Base-by-base conservation (phyloP, 2,329 filamentous ascomycete species). In the Claviceps maximensis region DNA sequence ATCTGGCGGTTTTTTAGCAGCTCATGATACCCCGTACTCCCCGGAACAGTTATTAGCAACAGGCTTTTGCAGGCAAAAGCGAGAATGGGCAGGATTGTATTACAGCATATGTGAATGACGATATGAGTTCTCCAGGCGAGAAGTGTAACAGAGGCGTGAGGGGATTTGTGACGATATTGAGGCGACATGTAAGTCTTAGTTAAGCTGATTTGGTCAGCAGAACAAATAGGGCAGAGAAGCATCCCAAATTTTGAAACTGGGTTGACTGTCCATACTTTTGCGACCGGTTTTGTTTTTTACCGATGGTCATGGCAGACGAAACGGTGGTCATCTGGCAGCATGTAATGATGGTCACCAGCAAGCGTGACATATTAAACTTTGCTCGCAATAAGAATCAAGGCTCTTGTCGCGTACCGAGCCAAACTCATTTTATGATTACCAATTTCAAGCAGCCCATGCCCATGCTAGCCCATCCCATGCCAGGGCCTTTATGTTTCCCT, bases 11-110 rank as follows among this genome's bases (percentile, higher is more conserved):
- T 41, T 47, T 29, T n/a, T 21, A 50, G 42, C 19, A 50, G 10
- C 42, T 54, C 45, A 45, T 50, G 53, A 55, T 55, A 53, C 53
- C 53, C 53, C 46, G 4, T 12, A 19, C 12, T 17, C 8, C 10
- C 41, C 40, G 1, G 12, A 41, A 41, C 21, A 53, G 45, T 40
- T 53, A 21, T 40, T 41, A 40, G 21, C 47, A 45, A 49, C 31
- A 31, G 10, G 27, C 15, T 54, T 51, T 45, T n/a, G 4, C 41
- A 50, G 52, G 44, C 17, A 31, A 27, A 31, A 31, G 42, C 12
- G 21, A 45, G 31, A 12, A 46, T 19, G 40, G 41, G 0, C n/a
- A 25, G 23, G 19, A 25, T 13, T 40, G 21, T 27, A 40, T 8
- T 25, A 41, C 29, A 21, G 7, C 8, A 12, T 33, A 9, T 41